Evolutionary conservation across 2,329 filamentous ascomycete genomes (phyloP).

Genomic region (Aspergillus sp.): DNA sequence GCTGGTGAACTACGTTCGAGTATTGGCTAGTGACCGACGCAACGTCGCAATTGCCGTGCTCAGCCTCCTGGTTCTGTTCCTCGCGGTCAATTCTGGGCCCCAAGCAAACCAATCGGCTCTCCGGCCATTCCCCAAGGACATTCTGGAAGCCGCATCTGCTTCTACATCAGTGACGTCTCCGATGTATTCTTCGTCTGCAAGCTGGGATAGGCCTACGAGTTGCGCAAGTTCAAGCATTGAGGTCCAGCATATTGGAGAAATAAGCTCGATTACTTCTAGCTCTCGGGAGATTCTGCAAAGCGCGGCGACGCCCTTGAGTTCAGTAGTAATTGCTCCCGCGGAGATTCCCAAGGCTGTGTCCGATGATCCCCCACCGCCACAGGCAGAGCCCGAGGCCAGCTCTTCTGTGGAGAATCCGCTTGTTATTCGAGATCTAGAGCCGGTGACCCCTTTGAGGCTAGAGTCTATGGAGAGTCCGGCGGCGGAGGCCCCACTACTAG

Average conservation of each 20-base stretch:
- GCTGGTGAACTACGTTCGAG: conserved; percentile 55
- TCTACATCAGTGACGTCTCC: conserved; percentile 6
- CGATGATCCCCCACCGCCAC: background rate
- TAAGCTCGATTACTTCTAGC: background rate
- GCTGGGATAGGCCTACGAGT: background rate
- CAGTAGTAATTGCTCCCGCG: background rate
- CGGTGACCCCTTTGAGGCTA: background rate
- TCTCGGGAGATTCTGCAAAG: background rate
- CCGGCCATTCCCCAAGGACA: conserved; percentile 20
- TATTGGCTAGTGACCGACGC: conserved; percentile 55
- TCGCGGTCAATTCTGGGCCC: conserved; percentile 31
- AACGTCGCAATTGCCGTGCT: conserved; percentile 56
- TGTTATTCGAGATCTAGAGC: background rate
- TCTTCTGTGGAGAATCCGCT: background rate
- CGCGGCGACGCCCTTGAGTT: background rate
- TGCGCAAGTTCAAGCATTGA: background rate
- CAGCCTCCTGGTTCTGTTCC: conserved; percentile 45
- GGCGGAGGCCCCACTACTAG: background rate
- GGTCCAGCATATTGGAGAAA: background rate
- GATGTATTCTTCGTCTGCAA: conserved; percentile 6
- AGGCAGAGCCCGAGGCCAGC: background rate
- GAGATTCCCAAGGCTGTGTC: background rate
- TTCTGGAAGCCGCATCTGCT: conserved; percentile 8
- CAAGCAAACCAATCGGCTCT: conserved; percentile 11
- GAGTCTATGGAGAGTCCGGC: background rate